Percentiles rank a stretch among this genome's conserved stretches.
Conservation (phyloP, 139 green algal species). For the Choricystis sp. region DNA sequence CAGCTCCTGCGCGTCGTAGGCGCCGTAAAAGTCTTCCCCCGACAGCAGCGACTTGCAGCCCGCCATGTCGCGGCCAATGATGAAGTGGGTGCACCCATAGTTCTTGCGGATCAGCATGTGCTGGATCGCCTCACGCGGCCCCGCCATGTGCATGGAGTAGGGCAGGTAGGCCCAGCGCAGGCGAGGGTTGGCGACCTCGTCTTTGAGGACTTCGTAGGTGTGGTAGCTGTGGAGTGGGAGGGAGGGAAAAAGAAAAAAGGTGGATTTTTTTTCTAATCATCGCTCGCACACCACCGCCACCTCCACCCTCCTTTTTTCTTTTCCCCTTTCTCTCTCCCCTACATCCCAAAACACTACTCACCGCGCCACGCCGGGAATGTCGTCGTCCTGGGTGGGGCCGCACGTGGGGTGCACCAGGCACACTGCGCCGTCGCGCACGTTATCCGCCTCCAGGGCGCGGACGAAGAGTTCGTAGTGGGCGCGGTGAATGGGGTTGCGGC, state of each 20-base stretch:
- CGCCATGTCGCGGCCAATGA: constrained; percentile 89
- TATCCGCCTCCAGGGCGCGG: constrained; percentile 57
- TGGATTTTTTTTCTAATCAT: background rate
- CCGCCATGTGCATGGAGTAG: constrained; percentile 93
- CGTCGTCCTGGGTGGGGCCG: constrained; percentile 61
- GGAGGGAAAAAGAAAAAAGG: too few species aligned
- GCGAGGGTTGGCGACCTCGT: constrained; percentile 55
- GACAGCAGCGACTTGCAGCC: constrained; percentile 66
- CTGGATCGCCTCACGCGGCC: constrained; percentile 80
- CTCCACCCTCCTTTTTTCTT: too few species aligned
- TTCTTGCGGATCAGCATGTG: constrained; percentile 94
- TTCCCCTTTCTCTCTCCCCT: background rate
- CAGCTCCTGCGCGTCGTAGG: constrained; percentile 57
- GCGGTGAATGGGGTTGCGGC: constrained; percentile 82
- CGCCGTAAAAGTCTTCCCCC: constrained; percentile 85
- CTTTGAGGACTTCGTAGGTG: constrained; percentile 87
- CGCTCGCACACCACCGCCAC: too few species aligned
- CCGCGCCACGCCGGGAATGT: constrained; percentile 1
- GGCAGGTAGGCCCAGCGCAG: constrained; percentile 85
- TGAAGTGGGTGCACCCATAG: constrained; percentile 94
- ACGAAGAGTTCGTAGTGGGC: constrained; percentile 92
- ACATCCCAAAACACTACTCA: background rate
- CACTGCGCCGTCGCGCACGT: constrained; percentile 51
- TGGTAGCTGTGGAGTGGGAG: too few species aligned
- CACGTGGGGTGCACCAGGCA: constrained; percentile 82